Base-by-base conservation (phyloP, 177 flowering plant species). In the Telopea speciosissima region DNA sequence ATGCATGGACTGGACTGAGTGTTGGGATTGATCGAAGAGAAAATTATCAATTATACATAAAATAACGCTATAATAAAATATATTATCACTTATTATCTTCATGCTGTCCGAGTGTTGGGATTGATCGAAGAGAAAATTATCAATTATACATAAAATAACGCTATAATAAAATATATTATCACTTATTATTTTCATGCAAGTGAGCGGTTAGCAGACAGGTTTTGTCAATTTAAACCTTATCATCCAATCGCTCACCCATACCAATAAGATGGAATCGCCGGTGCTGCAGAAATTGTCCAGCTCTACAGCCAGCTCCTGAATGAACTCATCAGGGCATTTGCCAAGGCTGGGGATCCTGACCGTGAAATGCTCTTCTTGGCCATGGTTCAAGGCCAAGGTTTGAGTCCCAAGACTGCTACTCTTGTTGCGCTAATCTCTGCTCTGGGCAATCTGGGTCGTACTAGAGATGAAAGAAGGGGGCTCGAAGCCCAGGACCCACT, bases 191-290 rank as follows among this genome's bases (percentile, higher is more conserved):
- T n/a, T n/a, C n/a, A n/a, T n/a, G n/a, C n/a, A n/a, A n/a, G n/a
- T n/a, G n/a, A n/a, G n/a, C n/a, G 98, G 99, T 8, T 89, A 72
- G 67, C 91, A 75, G 19, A 79, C 98, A 2, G 99, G 92, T 83
- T 87, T 82, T 31, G 83, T 86, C 5, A 92, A 90, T 68, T 92
- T 91, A 77, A 89, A 94, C 63, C 74, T 85, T 69, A 77, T 95
- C 3, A 84, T 95, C 76, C 90, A 84, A 75, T 83, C 95, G 0
- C 78, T 91, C 9, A 84, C 81, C 4, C 82, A 93, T 11, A 70
- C 72, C 16, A 88, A 83, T 73, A 80, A 74, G 68, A 79, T 82
- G 21, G 97, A 91, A 75, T 78, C 83, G 0, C 63, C 81, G 1
- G 28, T 91, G 14, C 73, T 92, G 79, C 85, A 73, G 69, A 91